phyloP scores from a whole-genome alignment of 495 filamentous ascomycete species.

The Amniculicola lignicola region DNA sequence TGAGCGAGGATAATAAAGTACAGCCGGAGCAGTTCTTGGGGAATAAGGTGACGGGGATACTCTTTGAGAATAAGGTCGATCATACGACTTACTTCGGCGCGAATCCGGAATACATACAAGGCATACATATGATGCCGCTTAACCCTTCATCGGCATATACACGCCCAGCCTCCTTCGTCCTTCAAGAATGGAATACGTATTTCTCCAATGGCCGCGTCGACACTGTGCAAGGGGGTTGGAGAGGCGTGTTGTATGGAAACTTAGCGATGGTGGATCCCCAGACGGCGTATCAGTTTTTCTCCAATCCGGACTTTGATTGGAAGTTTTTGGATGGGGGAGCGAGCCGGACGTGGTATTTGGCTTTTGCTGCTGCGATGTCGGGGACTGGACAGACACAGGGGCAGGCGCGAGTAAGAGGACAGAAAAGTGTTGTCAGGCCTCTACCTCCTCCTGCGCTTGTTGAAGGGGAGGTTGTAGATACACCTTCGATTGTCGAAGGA shows the following conservation, averaged over 20 bases:
- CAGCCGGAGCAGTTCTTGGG: slow-evolving; percentile 73
- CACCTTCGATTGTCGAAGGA: too few relatives aligned
- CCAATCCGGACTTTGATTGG: slow-evolving; percentile 59
- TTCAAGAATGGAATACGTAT: slow-evolving; percentile 79
- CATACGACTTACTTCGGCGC: slow-evolving; percentile 91
- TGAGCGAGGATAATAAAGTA: slow-evolving; percentile 64
- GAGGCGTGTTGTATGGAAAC: slow-evolving; percentile 79
- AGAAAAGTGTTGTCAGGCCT: too few relatives aligned
- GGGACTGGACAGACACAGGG: too few relatives aligned
- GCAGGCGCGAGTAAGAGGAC: too few relatives aligned
- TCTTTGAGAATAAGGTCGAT: slow-evolving; percentile 97
- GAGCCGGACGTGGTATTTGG: slow-evolving; percentile 84
- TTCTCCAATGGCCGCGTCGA: slow-evolving; percentile 63
- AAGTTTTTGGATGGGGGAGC: slow-evolving; percentile 76
- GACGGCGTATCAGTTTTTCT: slow-evolving; percentile 72
- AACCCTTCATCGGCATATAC: slow-evolving; percentile 67
- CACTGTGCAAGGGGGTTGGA: slow-evolving; percentile 71
- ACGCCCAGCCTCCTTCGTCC: slow-evolving; percentile 66
- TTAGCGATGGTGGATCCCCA: slow-evolving; percentile 72
- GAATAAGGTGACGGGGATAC: slow-evolving; percentile 87
- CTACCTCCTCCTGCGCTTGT: too few relatives aligned
- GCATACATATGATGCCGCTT: slow-evolving; percentile 94
- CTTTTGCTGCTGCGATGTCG: slow-evolving; percentile 62
- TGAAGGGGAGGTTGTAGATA: too few relatives aligned
- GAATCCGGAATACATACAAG: slow-evolving; percentile 81